Evolutionary conservation across 164 flowering plant species (phyloP).

Genomic region (Cinnamomum micranthum): DNA sequence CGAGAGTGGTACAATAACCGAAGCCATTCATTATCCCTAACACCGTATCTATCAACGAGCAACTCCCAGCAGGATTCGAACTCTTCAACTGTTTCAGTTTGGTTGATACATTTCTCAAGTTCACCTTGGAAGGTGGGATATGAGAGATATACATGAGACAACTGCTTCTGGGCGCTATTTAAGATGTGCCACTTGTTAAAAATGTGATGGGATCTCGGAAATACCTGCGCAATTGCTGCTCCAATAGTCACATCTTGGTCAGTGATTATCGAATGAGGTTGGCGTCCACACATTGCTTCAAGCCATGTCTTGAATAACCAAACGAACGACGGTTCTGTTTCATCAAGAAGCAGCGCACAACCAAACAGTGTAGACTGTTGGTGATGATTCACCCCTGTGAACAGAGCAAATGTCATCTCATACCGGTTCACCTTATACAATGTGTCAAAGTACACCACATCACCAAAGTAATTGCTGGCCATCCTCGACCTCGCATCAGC

Average conservation of each 20-base stretch:
- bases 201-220: slow-evolving; percentile 39
- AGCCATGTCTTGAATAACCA: slow-evolving; percentile 49
- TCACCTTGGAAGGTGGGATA: slow-evolving; percentile 41
- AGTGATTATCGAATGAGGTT: slow-evolving; percentile 41
- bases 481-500: slow-evolving; percentile 33
- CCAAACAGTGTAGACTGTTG: slow-evolving; percentile 47
- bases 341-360: slow-evolving; percentile 43
- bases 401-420: slow-evolving; percentile 37
- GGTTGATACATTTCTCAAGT: slow-evolving; percentile 36
- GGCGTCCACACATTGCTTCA: slow-evolving; percentile 31
- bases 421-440: slow-evolving; percentile 39
- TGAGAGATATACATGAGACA: slow-evolving; percentile 25
- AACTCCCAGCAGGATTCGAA: slow-evolving; percentile 60
- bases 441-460: slow-evolving; percentile 40
- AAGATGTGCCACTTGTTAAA: slow-evolving; percentile 46
- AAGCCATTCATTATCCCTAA: slow-evolving; percentile 57
- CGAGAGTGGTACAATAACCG: slow-evolving; percentile 46
- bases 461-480: slow-evolving; percentile 42
- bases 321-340: slow-evolving; percentile 33
- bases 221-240: slow-evolving; percentile 30
- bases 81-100: slow-evolving; percentile 42
- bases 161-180: slow-evolving; percentile 36
- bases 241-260: slow-evolving; percentile 33
- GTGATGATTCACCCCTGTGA: slow-evolving; percentile 48
- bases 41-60: slow-evolving; percentile 49